Percentiles rank a stretch among this genome's conserved stretches.
Evolutionary conservation across 345 rosid species (phyloP).

Genomic region (Eucalyptus regnans): DNA sequence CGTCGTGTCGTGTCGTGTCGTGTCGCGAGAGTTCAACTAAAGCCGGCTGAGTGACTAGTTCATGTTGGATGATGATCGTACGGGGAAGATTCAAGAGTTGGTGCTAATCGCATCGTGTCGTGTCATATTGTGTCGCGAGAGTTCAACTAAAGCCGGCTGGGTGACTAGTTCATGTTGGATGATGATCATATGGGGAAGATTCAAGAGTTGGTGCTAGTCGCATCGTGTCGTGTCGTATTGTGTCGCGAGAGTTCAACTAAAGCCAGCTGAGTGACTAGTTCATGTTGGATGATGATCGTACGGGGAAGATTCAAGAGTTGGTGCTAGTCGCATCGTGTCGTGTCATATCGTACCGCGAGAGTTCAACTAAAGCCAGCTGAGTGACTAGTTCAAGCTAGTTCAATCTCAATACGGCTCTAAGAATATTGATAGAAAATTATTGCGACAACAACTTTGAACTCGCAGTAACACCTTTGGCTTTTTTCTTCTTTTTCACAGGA

Average conservation of each 20-base stretch:
- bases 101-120: too few relatives aligned
- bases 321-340: background rate
- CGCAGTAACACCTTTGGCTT: rapidly evolving
- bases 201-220: too few relatives aligned
- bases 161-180: background rate
- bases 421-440: background rate
- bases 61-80: background rate
- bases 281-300: too few relatives aligned
- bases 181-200: too few relatives aligned
- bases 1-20: background rate
- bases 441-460: background rate
- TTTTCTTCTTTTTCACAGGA: background rate
- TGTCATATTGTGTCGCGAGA: too few relatives aligned
- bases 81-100: too few relatives aligned
- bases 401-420: background rate
- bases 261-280: too few relatives aligned
- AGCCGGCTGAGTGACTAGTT: background rate
- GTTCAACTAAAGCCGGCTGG: background rate
- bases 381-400: background rate
- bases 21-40: too few relatives aligned
- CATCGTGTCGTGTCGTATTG: background rate
- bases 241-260: too few relatives aligned
- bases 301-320: too few relatives aligned
- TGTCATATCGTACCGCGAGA: too few relatives aligned
- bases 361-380: background rate